Evolutionary conservation across 805 yeast genomes (phyloP), one percentile per base, ranked within the genome.

Genomic region (Suhomyces vadensis): DNA sequence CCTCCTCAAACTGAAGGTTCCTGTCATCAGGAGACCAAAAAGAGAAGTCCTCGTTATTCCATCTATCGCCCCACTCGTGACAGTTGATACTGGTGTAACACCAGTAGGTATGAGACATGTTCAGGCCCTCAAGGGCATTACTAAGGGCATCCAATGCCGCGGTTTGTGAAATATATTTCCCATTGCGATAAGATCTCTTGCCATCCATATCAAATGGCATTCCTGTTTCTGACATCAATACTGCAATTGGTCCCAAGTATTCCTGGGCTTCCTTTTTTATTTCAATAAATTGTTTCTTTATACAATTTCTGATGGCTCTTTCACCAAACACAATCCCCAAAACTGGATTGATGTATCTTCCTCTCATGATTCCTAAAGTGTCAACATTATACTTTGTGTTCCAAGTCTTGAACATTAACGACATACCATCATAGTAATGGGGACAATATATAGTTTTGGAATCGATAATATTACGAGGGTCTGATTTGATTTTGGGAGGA

Each of bases 191-290:
- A 0, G 97, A 86, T 38, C 66, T 71, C 58, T 86, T 87, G 46
- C 79, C 74, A 63, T 92, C 91, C 97, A 92, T 87, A 62, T 94
- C 97, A 61, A 85, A 88, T 2, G 99, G 98, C 84, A 92, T 88
- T 5, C 99, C 99, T n/a, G 92, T 90, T 63, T 92, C 99, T 1
- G 95, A 80, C 75, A 94, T 82, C 17, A 92, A 65, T 7, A 85
- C 77, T 0, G 97, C 96, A 7, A 89, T 72, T 7, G 61, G 40
- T 2, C 97, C 97, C 27, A 91, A 63, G 23, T 76, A 61, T 3
- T 73, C 74, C 5, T 66, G 59, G 4, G 89, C 81, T 58, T 94
- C 98, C 16, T 61, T 57, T 42, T 74, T 77, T 69, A 92, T 77
- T 46, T 77, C 84, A n/a, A 60, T 54, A 45, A 92, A 69, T 64